phyloP scores from a whole-genome alignment of 192 early-diverging fungal genomes.

The Backusella macrospora region DNA sequence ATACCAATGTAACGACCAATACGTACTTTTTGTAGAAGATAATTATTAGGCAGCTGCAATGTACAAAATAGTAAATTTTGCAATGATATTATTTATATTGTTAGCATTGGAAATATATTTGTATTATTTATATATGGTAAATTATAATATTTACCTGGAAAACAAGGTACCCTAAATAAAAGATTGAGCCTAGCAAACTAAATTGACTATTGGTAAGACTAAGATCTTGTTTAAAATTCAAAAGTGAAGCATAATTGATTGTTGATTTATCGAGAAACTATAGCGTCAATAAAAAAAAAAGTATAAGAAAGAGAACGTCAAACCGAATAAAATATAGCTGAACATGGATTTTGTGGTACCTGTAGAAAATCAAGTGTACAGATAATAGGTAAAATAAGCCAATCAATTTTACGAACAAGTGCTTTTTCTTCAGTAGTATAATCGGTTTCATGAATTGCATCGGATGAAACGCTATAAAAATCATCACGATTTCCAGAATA shows the following conservation, averaged over 20 bases:
- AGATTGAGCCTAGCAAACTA: conserved; percentile 33
- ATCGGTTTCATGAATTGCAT: conserved; percentile 3
- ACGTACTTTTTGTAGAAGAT: conserved; percentile 26
- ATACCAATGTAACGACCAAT: conserved; percentile 22
- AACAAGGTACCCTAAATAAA: conserved; percentile 37
- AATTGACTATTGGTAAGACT: conserved; percentile 20
- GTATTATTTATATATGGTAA: neutral
- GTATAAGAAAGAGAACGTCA: neutral
- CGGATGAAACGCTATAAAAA: conserved; percentile 2
- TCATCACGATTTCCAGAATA: conserved; percentile 4
- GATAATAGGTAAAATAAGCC: conserved; percentile 26
- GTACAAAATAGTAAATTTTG: neutral
- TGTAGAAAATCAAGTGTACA: conserved; percentile 39
- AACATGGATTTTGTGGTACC: conserved; percentile 20
- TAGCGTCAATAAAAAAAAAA: neutral
- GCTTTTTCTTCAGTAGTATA: conserved; percentile 19
- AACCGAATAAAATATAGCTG: neutral
- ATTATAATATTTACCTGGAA: conserved; percentile 21
- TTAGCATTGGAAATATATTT: neutral
- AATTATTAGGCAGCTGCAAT: conserved; percentile 36
- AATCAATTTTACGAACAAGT: conserved; percentile 35
- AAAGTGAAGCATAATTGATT: conserved; percentile 20
- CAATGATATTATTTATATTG: neutral
- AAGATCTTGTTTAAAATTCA: conserved; percentile 23
- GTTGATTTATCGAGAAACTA: conserved; percentile 39